phyloP scores from a whole-genome alignment of 495 filamentous ascomycete genomes.

The Neurospora sp. region DNA sequence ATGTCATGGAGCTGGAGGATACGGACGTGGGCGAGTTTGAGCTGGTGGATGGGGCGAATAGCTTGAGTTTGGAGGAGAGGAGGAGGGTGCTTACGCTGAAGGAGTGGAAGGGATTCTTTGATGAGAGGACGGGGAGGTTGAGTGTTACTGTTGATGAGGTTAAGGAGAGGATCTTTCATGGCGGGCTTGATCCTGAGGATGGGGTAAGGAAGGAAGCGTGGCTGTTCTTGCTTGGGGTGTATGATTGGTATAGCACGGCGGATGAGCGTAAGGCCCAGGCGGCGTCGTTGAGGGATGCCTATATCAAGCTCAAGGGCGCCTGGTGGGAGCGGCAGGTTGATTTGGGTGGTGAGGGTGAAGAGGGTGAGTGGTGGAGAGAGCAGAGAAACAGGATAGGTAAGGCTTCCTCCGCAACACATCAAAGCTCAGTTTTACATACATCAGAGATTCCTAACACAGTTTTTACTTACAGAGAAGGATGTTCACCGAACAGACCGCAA shows the following conservation, averaged over 20 bases:
- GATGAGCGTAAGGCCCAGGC: conserved; percentile 73
- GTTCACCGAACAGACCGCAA: conserved; percentile 93
- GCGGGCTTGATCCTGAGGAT: conserved; percentile 79
- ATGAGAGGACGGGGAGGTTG: conserved; percentile 59
- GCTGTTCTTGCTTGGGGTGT: conserved; percentile 86
- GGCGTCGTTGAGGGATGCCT: conserved; percentile 84
- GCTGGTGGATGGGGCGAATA: conserved; percentile 74
- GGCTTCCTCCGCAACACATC: conserved; percentile 7
- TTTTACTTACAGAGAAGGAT: conserved; percentile 70
- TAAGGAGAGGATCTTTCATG: conserved; percentile 93
- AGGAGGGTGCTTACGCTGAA: conserved; percentile 66
- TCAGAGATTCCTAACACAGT: conserved; percentile 10
- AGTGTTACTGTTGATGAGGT: conserved; percentile 79
- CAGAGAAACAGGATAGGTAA: conserved; percentile 89
- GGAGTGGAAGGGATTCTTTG: conserved; percentile 86
- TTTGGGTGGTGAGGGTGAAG: conserved; percentile 59
- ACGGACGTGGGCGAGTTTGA: conserved; percentile 94
- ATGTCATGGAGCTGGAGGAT: conserved; percentile 88
- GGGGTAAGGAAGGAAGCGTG: conserved; percentile 93
- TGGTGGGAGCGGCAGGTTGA: conserved; percentile 97
- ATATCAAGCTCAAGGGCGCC: conserved; percentile 81
- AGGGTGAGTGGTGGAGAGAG: conserved; percentile 91
- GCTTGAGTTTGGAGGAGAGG: conserved; percentile 58
- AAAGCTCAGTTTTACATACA: neutral
- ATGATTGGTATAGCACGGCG: conserved; percentile 76